Conservation (phyloP, 345 rosid species). For the Populus ilicifolia region DNA sequence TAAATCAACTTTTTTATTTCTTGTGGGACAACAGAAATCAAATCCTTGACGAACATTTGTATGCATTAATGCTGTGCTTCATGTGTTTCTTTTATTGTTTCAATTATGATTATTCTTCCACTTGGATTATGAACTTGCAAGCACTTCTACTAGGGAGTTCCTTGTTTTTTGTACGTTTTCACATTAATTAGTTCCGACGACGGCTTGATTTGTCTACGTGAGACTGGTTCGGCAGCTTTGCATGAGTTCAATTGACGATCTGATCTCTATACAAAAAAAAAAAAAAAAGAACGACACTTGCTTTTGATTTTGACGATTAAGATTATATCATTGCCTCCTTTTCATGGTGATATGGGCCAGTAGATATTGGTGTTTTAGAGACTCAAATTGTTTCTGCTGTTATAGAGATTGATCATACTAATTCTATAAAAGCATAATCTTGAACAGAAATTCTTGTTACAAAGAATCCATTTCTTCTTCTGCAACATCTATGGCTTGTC, state of each 20-base stretch:
- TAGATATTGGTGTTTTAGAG: not conserved
- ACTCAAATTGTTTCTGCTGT: not conserved
- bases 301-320: not conserved
- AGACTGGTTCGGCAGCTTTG: not conserved
- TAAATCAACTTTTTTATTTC: not conserved
- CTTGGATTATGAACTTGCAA: no score
- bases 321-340: no score
- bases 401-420: not conserved
- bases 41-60: not conserved
- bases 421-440: no score
- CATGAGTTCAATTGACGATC: not conserved
- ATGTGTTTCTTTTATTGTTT: not conserved
- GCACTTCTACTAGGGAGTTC: not conserved
- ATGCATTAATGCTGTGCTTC: no score
- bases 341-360: not conserved
- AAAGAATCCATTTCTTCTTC: no score
- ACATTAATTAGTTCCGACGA: not conserved
- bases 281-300: not conserved
- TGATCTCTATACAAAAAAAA: no score
- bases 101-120: not conserved
- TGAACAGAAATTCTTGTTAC: no score
- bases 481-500: no score
- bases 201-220: not conserved
- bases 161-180: not conserved
- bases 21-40: not conserved